Conservation (phyloP, 2,329 filamentous ascomycete species). For the Talaromyces islandicus region DNA sequence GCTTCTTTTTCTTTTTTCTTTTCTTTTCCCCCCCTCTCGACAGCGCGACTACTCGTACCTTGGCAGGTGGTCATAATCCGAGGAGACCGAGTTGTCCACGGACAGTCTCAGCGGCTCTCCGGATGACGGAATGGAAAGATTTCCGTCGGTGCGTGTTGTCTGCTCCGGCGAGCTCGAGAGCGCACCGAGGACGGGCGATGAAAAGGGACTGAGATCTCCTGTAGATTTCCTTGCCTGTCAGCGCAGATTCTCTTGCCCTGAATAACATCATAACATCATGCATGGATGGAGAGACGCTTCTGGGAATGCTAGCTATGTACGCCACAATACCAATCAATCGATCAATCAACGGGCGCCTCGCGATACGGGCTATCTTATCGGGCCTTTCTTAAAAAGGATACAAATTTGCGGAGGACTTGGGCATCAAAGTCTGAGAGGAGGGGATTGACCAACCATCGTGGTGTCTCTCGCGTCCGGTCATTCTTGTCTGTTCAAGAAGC, state of each 20-base stretch:
- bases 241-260: neutral
- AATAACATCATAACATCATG: no score
- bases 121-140: slow-evolving; percentile 40
- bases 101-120: slow-evolving; percentile 66
- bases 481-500: slow-evolving; percentile 10
- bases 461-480: slow-evolving; percentile 31
- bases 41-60: slow-evolving; percentile 49
- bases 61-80: slow-evolving; percentile 64
- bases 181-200: slow-evolving; percentile 30
- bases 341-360: neutral
- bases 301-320: slow-evolving; percentile 7
- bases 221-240: slow-evolving; percentile 2
- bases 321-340: slow-evolving; percentile 5
- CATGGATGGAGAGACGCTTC: neutral
- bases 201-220: slow-evolving; percentile 36
- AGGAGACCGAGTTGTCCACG: slow-evolving; percentile 60
- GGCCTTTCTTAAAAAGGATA: neutral
- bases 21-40: neutral
- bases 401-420: neutral
- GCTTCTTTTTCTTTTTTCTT: neutral
- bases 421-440: slow-evolving; percentile 2
- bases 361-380: slow-evolving; percentile 7
- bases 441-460: slow-evolving; percentile 30
- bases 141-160: slow-evolving; percentile 40
- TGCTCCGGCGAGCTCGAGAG: slow-evolving; percentile 31